Evolutionary conservation across 1,139 yeast genomes (phyloP).

Genomic region (Nakaseomyces uthaithaninus): DNA sequence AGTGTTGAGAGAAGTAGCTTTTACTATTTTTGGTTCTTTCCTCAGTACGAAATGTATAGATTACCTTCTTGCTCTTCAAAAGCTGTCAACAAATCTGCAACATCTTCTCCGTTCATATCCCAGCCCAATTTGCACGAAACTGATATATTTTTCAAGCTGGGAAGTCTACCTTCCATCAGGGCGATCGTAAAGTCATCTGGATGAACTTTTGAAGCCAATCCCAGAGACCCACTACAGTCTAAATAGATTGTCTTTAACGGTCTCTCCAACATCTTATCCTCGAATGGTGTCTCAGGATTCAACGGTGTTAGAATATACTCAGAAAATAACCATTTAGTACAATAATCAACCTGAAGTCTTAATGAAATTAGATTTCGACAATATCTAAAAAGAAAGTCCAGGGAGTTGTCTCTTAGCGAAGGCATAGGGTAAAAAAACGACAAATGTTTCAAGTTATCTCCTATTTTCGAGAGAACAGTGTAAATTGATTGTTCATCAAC

Average conservation of each 20-base stretch:
- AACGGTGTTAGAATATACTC: slow-evolving; percentile 42
- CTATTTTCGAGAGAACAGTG: slow-evolving; percentile 52
- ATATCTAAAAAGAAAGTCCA: slow-evolving; percentile 62
- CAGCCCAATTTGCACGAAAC: slow-evolving; percentile 80
- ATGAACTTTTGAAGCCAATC: slow-evolving; percentile 72
- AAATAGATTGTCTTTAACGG: slow-evolving; percentile 61
- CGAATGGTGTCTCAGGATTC: slow-evolving; percentile 1
- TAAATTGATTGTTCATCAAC: slow-evolving; percentile 56
- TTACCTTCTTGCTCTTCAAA: slow-evolving; percentile 37
- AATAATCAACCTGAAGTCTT: slow-evolving; percentile 73
- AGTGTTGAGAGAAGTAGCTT: too few relatives aligned
- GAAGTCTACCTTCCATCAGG: slow-evolving; percentile 66
- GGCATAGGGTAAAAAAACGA: slow-evolving; percentile 87
- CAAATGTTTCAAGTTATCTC: slow-evolving; percentile 52
- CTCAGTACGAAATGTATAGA: slow-evolving; percentile 30
- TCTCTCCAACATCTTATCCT: slow-evolving; percentile 28
- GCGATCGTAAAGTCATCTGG: slow-evolving; percentile 88
- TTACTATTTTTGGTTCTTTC: too few relatives aligned
- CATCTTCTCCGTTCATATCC: slow-evolving; percentile 69
- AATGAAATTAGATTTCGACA: slow-evolving; percentile 65
- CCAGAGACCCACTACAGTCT: slow-evolving; percentile 83
- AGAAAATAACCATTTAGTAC: slow-evolving; percentile 52
- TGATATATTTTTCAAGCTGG: slow-evolving; percentile 52
- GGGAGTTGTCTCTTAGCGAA: slow-evolving; percentile 54
- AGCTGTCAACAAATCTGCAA: slow-evolving; percentile 47